A percentile compares a stretch with the other conserved stretches of the same genome.
Evolutionary conservation across 2,329 filamentous ascomycete genomes (phyloP).

Genomic region (Monilinia fructicola): DNA sequence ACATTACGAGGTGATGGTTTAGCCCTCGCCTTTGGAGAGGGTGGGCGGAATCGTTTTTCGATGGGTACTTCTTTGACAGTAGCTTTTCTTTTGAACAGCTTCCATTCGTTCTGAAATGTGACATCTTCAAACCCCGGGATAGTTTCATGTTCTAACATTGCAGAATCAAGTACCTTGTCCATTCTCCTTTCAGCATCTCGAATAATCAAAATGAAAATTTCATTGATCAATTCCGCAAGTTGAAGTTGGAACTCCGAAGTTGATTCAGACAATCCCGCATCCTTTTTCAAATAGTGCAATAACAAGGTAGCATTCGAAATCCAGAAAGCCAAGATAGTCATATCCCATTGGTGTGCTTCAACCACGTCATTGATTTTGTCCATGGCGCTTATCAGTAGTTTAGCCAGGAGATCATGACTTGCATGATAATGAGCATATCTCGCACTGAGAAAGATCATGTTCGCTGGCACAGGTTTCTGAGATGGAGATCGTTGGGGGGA

Average conservation of each 20-base stretch:
- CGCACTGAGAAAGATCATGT: slow-evolving; percentile 93
- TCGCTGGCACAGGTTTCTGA: slow-evolving; percentile 97
- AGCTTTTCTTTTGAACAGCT: slow-evolving; percentile 87
- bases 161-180: slow-evolving; percentile 89
- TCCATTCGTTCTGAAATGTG: slow-evolving; percentile 98
- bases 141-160: slow-evolving; percentile 96
- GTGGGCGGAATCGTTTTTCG: slow-evolving; percentile 88
- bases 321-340: slow-evolving; percentile 99
- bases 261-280: slow-evolving; percentile 73
- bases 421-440: slow-evolving; percentile 97
- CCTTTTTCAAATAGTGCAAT: slow-evolving; percentile 97
- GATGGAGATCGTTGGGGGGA: slow-evolving; percentile 90
- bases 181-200: slow-evolving; percentile 92
- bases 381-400: slow-evolving; percentile 81
- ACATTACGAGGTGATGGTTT: slow-evolving; percentile 94
- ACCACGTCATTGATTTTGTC: slow-evolving; percentile 96
- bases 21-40: slow-evolving; percentile 87
- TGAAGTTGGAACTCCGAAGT: slow-evolving; percentile 91
- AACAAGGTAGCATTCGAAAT: slow-evolving; percentile 94
- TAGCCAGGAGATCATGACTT: slow-evolving; percentile 77
- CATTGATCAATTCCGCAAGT: slow-evolving; percentile 90
- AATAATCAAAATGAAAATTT: slow-evolving; percentile 97
- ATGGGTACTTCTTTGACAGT: slow-evolving; percentile 87
- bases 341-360: slow-evolving; percentile 96
- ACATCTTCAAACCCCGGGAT: slow-evolving; percentile 97